These are phyloP conservation scores for Arxiozyma slooffiae DNA, from an alignment of 1,139 yeast genomes.

Conservation along the genomic window DNA sequence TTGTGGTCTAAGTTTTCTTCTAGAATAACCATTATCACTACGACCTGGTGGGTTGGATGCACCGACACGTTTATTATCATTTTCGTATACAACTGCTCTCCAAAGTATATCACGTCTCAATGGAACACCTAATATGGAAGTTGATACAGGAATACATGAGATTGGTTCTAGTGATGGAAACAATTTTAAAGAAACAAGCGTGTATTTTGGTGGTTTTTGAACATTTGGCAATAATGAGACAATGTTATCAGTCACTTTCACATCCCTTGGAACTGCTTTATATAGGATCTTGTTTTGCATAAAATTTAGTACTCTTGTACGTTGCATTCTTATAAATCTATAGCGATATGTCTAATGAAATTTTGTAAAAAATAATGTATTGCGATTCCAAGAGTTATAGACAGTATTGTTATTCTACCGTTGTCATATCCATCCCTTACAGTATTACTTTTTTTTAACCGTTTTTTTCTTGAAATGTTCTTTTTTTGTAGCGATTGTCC, in stretches of 20 bases:
- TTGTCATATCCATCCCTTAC: too few species aligned
- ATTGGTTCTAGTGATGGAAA: constrained; percentile 89
- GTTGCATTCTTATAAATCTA: background rate
- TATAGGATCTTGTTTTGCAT: background rate
- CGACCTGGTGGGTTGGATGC: constrained; percentile 79
- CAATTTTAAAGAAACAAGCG: constrained; percentile 67
- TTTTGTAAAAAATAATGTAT: background rate
- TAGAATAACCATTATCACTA: constrained; percentile 76
- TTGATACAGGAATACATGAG: constrained; percentile 64
- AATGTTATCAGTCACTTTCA: background rate
- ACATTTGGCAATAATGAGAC: constrained; percentile 18
- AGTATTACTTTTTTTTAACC: too few species aligned
- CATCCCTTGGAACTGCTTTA: background rate
- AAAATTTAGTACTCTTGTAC: background rate
- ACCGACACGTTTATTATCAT: constrained; percentile 83
- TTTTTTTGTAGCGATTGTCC: too few species aligned
- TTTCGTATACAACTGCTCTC: constrained; percentile 90
- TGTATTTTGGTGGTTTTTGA: constrained; percentile 55
- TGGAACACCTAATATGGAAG: constrained; percentile 58
- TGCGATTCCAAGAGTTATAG: background rate
- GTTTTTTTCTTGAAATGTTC: background rate
- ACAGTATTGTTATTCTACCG: background rate
- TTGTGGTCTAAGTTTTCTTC: constrained; percentile 75
- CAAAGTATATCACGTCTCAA: constrained; percentile 84
- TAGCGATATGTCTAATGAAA: background rate